phyloP scores from a whole-genome alignment of 805 yeast genomes.

The Saccharomyces cerevisiae region DNA sequence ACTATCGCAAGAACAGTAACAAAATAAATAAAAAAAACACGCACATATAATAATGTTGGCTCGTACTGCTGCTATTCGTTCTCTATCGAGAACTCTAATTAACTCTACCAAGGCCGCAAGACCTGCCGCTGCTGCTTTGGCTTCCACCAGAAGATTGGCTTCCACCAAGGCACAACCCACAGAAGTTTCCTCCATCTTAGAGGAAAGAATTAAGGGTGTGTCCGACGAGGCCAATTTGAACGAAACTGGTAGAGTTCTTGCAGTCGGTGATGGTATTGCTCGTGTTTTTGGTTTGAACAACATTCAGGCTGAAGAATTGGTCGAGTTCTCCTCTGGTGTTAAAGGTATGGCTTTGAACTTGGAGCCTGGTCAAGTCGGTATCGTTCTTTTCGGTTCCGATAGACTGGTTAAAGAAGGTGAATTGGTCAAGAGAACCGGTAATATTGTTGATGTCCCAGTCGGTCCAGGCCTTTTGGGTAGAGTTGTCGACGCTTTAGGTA shows the following conservation, averaged over 20 bases:
- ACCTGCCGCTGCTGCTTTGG: constrained; percentile 55
- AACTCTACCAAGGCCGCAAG: constrained; percentile 48
- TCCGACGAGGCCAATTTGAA: constrained; percentile 94
- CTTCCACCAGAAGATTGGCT: constrained; percentile 79
- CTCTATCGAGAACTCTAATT: constrained; percentile 74
- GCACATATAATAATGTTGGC: constrained; percentile 53
- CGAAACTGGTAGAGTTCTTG: constrained; percentile 98
- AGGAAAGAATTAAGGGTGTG: constrained; percentile 98
- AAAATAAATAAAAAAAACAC: background rate
- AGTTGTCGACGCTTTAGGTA: constrained; percentile 98
- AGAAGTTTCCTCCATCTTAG: constrained; percentile 97
- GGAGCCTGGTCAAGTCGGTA: constrained; percentile 99
- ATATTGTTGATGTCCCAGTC: constrained; percentile 97
- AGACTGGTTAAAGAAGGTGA: constrained; percentile 98
- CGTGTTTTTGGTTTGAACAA: constrained; percentile 99
- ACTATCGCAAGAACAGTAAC: background rate
- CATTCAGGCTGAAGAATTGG: constrained; percentile 99
- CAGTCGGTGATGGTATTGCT: constrained; percentile 99
- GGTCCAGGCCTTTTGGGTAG: constrained; percentile 98
- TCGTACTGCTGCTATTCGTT: constrained; percentile 77
- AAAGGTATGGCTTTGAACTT: constrained; percentile 99
- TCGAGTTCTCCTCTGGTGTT: constrained; percentile 98
- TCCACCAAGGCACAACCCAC: constrained; percentile 93
- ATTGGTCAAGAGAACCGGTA: constrained; percentile 98
- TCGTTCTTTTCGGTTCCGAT: constrained; percentile 98